Percentiles rank a stretch among this genome's conserved stretches.
Conservation (phyloP, 352 stramenopile genomes). For the Globisporangium spiculum region DNA sequence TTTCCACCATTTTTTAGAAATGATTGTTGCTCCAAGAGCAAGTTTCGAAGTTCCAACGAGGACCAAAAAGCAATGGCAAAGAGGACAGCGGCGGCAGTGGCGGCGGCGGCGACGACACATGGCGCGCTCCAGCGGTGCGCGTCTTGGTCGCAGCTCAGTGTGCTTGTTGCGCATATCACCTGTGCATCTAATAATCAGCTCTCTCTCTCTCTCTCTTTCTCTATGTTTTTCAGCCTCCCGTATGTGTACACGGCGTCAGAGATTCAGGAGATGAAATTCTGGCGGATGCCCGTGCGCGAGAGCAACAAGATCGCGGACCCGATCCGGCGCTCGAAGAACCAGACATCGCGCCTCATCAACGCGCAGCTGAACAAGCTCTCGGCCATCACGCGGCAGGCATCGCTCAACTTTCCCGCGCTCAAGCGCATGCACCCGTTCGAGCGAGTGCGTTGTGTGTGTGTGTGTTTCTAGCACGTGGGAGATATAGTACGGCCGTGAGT, state of each 20-base stretch:
- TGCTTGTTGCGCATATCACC: background rate
- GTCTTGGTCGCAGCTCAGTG: background rate
- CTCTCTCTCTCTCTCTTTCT: background rate
- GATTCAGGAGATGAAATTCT: constrained; percentile 89
- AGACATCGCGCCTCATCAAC: constrained; percentile 81
- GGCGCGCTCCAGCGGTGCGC: constrained; percentile 67
- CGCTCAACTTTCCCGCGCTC: constrained; percentile 74
- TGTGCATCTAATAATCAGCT: background rate
- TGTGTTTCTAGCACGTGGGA: background rate
- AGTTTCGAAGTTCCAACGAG: no score
- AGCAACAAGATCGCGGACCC: constrained; percentile 79
- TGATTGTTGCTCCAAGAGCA: no score
- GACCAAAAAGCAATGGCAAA: constrained; percentile 15
- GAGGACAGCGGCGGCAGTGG: constrained; percentile 24
- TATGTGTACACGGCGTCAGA: constrained; percentile 79
- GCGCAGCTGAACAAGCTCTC: constrained; percentile 74
- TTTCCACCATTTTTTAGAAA: no score
- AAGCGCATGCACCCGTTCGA: constrained; percentile 81
- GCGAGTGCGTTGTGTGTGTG: constrained; percentile 31
- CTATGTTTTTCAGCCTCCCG: constrained; percentile 40
- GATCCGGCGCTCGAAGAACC: constrained; percentile 79
- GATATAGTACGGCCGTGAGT: background rate
- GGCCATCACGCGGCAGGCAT: constrained; percentile 62
- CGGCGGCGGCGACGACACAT: constrained; percentile 39
- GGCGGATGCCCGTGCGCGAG: constrained; percentile 62